Conservation (phyloP, 495 filamentous ascomycete species). For the Aspergillus steynii region DNA sequence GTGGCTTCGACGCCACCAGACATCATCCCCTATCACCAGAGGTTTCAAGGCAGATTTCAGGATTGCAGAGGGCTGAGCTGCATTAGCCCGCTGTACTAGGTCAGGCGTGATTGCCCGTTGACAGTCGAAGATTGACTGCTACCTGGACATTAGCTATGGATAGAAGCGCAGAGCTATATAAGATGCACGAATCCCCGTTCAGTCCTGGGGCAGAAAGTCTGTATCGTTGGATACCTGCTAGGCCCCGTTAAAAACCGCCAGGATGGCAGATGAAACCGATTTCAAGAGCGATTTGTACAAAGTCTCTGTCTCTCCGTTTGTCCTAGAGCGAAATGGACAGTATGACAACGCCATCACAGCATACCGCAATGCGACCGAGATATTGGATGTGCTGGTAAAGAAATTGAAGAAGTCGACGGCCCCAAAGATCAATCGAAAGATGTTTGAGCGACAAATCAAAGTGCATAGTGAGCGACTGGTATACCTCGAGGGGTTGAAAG, state of each 20-base stretch:
- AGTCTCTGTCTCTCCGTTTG: conserved; percentile 18
- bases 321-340: conserved; percentile 26
- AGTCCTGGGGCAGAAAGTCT: neutral
- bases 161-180: neutral
- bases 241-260: neutral
- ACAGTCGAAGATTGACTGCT: neutral
- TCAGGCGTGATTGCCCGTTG: no score
- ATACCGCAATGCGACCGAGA: conserved; percentile 21
- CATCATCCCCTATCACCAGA: neutral
- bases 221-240: neutral
- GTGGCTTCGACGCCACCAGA: neutral
- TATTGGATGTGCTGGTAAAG: conserved; percentile 11
- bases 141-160: neutral
- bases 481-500: conserved; percentile 14
- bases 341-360: conserved; percentile 36
- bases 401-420: conserved; percentile 18
- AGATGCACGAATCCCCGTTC: neutral
- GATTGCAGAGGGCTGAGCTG: neutral
- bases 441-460: conserved; percentile 22
- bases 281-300: conserved; percentile 22
- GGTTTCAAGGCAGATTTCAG: neutral
- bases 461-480: conserved; percentile 19
- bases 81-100: no score
- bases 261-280: conserved; percentile 13
- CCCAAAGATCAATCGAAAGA: conserved; percentile 21